These are phyloP conservation scores for Emmonsiellopsis sp. DNA, from an alignment of 2,329 filamentous ascomycete genomes.

Conservation along the genomic window DNA sequence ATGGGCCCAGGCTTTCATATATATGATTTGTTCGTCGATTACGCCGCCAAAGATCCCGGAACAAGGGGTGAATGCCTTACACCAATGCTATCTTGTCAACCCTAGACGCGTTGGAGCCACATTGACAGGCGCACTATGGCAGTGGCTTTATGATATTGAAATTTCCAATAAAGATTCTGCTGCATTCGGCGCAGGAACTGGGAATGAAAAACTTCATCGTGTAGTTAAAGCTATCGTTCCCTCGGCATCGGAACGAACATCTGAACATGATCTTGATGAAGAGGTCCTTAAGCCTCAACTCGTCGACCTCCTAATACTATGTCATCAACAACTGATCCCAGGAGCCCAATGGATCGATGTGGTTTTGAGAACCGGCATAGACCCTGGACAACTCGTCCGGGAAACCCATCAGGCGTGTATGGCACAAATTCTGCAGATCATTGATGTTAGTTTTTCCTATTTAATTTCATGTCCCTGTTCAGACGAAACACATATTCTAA, in stretches of 20 bases:
- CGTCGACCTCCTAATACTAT: conserved; percentile 66
- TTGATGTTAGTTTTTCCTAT: conserved; percentile 43
- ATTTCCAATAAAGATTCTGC: conserved; percentile 69
- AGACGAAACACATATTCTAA: conserved; percentile 5
- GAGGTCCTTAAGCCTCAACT: conserved; percentile 59
- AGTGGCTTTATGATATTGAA: conserved; percentile 62
- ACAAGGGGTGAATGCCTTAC: conserved; percentile 53
- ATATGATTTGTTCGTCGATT: conserved; percentile 56
- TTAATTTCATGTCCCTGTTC: neutral
- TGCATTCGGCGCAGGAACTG: conserved; percentile 56
- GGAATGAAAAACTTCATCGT: conserved; percentile 53
- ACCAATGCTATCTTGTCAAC: conserved; percentile 53
- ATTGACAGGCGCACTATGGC: conserved; percentile 68
- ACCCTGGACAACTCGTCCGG: conserved; percentile 69
- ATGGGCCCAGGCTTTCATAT: conserved; percentile 84
- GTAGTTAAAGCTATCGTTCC: conserved; percentile 41
- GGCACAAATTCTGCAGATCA: conserved; percentile 51
- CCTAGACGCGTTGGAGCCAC: conserved; percentile 52
- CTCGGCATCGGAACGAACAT: conserved; percentile 17
- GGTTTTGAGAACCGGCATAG: conserved; percentile 68
- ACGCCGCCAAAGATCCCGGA: conserved; percentile 56
- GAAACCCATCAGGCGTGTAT: conserved; percentile 58
- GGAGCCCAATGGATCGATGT: conserved; percentile 80
- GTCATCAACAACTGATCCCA: conserved; percentile 68
- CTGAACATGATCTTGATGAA: conserved; percentile 32